These are phyloP conservation scores for Saccharomycopsis olivae DNA, from an alignment of 805 yeast genomes.

Conservation along the genomic window DNA sequence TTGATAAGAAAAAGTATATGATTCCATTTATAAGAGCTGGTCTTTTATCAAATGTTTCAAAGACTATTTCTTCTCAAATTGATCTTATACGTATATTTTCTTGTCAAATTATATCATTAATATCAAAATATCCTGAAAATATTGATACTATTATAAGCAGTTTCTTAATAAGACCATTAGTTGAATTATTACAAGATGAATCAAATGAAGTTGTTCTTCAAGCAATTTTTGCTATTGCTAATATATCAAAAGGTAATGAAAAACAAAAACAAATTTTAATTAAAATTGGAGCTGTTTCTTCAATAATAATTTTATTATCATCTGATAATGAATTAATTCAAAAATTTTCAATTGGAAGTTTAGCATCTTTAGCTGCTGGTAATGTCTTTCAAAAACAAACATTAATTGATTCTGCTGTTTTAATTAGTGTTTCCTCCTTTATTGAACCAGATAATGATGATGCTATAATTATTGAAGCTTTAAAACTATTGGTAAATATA, in stretches of 20 bases:
- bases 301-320: conserved; percentile 11
- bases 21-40: conserved; percentile 9
- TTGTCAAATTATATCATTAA: conserved; percentile 15
- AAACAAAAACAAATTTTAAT: conserved; percentile 16
- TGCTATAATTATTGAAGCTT: conserved; percentile 13
- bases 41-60: conserved; percentile 7
- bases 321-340: conserved; percentile 16
- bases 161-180: conserved; percentile 15
- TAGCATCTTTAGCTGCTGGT: conserved; percentile 17
- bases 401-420: conserved; percentile 9
- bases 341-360: conserved; percentile 15
- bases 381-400: conserved; percentile 18
- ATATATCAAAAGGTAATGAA: conserved; percentile 16
- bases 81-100: conserved; percentile 15
- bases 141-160: conserved; percentile 10
- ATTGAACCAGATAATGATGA: conserved; percentile 14
- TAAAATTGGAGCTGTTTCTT: conserved; percentile 15
- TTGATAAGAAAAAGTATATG: conserved; percentile 15
- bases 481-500: conserved; percentile 15
- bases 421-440: conserved; percentile 5
- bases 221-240: conserved; percentile 17
- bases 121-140: conserved; percentile 15
- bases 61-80: conserved; percentile 8
- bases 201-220: conserved; percentile 18
- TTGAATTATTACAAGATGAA: conserved; percentile 16